A percentile compares a stretch with the other conserved stretches of the same genome.
Conservation (phyloP, 2,329 filamentous ascomycete species). For the Xylaria sp. region DNA sequence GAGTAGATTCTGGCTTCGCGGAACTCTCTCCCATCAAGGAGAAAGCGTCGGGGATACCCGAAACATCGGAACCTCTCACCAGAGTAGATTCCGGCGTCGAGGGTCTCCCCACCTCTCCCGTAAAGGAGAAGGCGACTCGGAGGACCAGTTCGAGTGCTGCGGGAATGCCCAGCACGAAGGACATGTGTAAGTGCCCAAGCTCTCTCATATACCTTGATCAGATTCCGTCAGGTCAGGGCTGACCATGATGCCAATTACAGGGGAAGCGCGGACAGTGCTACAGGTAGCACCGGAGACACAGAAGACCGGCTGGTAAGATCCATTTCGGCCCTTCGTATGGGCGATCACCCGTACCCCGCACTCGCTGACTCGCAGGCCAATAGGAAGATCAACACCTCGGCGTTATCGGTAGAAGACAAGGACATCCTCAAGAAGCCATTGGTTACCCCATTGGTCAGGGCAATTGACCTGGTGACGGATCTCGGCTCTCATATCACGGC, state of each 20-base stretch:
- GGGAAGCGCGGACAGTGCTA: conserved; percentile 72
- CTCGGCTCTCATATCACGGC: conserved; percentile 80
- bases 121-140: conserved; percentile 38
- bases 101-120: conserved; percentile 70
- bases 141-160: conserved; percentile 73
- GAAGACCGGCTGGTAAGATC: conserved; percentile 79
- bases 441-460: conserved; percentile 82
- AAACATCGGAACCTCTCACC: conserved; percentile 62
- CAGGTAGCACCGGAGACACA: conserved; percentile 81
- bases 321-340: background rate
- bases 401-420: conserved; percentile 77
- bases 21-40: no score
- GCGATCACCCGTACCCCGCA: conserved; percentile 6
- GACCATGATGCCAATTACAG: conserved; percentile 48
- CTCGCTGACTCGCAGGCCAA: conserved; percentile 6
- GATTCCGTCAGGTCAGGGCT: conserved; percentile 15
- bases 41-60: no score
- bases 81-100: conserved; percentile 93
- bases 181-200: conserved; percentile 69
- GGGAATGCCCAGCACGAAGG: conserved; percentile 80
- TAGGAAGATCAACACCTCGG: conserved; percentile 94
- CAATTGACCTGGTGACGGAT: conserved; percentile 75
- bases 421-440: conserved; percentile 81
- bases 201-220: conserved; percentile 6
- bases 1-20: no score